phyloP scores from a whole-genome alignment of 805 yeast genomes.

The Kuraishia capsulata region DNA sequence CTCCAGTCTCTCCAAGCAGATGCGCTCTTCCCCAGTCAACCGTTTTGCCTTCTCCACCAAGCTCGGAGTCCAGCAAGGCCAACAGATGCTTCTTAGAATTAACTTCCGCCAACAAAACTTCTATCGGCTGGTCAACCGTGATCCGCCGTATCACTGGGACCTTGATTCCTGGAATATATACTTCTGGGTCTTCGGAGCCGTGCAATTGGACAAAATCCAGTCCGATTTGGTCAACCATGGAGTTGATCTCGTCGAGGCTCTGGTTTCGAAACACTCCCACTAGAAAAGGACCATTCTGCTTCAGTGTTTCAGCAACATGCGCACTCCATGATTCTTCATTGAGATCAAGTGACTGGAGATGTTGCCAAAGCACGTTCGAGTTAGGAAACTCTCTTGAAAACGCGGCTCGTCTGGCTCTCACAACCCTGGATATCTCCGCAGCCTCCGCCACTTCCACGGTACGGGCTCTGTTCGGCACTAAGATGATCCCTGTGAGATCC shows the following conservation, averaged over 20 bases:
- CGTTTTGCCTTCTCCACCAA: constrained; percentile 85
- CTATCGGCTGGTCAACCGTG: constrained; percentile 45
- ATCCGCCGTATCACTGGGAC: constrained; percentile 70
- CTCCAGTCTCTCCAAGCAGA: constrained; percentile 22
- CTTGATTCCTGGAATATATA: constrained; percentile 24
- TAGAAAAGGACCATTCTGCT: constrained; percentile 47
- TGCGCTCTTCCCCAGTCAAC: constrained; percentile 61
- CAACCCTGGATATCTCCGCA: constrained; percentile 29
- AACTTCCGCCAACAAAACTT: constrained; percentile 15
- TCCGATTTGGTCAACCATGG: constrained; percentile 29
- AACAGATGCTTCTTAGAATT: constrained; percentile 32
- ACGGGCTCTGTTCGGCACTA: constrained; percentile 77
- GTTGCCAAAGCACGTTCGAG: constrained; percentile 16
- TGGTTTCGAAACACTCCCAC: constrained; percentile 94
- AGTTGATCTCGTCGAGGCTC: constrained; percentile 48
- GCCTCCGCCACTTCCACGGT: constrained; percentile 49
- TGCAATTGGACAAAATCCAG: constrained; percentile 85
- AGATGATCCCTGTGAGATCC: constrained; percentile 69
- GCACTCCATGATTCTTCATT: constrained; percentile 23
- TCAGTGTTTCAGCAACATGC: constrained; percentile 14
- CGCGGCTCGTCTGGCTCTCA: constrained; percentile 11
- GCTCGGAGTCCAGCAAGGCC: constrained; percentile 75
- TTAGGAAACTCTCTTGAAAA: constrained; percentile 7
- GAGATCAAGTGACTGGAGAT: constrained; percentile 5
- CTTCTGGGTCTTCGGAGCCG: constrained; percentile 56